These are phyloP conservation scores for Melaleuca quinquenervia DNA, from an alignment of 345 rosid species.

Conservation along the genomic window DNA sequence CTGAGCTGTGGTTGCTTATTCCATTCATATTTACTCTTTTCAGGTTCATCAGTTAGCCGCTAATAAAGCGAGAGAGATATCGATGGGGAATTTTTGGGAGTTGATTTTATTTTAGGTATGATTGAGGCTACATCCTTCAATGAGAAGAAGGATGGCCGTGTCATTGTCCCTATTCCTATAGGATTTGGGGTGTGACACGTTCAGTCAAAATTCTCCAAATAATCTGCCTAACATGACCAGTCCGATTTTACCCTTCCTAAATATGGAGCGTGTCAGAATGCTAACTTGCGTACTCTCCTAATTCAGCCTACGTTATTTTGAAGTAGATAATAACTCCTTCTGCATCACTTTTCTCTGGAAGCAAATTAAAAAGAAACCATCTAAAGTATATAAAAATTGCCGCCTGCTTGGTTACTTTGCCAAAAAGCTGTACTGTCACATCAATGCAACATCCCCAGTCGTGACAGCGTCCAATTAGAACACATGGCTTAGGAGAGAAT, in stretches of 20 bases:
- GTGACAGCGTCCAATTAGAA: background rate
- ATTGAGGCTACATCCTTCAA: too few species aligned
- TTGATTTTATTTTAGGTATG: too few species aligned
- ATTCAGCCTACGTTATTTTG: accelerated
- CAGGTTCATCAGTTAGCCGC: too few species aligned
- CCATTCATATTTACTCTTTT: too few species aligned
- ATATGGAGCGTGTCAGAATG: background rate
- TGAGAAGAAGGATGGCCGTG: too few species aligned
- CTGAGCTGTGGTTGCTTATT: too few species aligned
- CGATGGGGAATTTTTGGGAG: too few species aligned
- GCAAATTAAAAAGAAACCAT: background rate
- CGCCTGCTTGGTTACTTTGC: background rate
- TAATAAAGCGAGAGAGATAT: too few species aligned
- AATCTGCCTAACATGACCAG: background rate
- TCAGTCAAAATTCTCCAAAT: background rate
- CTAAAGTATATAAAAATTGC: background rate
- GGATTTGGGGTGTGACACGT: too few species aligned
- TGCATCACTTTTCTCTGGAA: background rate
- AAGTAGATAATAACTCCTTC: background rate
- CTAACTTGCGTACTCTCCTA: background rate
- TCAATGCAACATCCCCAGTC: background rate
- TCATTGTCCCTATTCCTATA: too few species aligned
- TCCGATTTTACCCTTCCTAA: accelerated
- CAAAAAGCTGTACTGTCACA: background rate
- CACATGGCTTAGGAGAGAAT: background rate